Evolutionary conservation across 2,329 filamentous ascomycete species (phyloP).

Genomic region (Juglanconis oblonga): DNA sequence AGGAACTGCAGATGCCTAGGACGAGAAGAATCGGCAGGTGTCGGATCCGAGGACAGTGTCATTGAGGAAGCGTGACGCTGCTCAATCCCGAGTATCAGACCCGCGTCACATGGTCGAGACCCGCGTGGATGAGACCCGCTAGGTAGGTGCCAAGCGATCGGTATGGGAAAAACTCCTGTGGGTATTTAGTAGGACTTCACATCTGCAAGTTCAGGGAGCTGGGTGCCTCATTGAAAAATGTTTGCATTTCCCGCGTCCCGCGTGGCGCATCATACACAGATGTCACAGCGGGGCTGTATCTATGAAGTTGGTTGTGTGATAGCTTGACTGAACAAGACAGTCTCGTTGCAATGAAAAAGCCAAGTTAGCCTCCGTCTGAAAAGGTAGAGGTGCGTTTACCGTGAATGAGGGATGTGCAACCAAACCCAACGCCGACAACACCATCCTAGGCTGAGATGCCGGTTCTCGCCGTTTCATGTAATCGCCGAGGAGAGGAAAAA

Average conservation of each 20-base stretch:
- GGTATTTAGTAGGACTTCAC: conserved; percentile 1
- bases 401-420: conserved; percentile 7
- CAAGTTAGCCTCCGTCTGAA: conserved; percentile 20
- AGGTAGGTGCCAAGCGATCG: no score
- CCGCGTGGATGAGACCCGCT: no score
- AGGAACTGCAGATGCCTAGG: no score
- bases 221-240: neutral
- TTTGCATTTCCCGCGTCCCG: neutral
- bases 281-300: neutral
- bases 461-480: neutral
- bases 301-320: conserved; percentile 7
- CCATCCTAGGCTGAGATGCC: neutral
- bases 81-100: no score
- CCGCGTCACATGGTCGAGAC: no score
- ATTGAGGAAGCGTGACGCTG: no score
- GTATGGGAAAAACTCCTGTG: no score
- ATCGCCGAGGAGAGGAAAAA: neutral
- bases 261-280: neutral
- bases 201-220: neutral
- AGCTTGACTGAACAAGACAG: conserved; percentile 2
- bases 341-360: conserved; percentile 11
- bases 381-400: conserved; percentile 19
- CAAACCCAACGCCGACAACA: conserved; percentile 20
- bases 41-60: no score
- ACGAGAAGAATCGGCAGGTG: no score